phyloP scores from a whole-genome alignment of 176 grass and related monocot genomes.

The Rhynchospora pubera region DNA sequence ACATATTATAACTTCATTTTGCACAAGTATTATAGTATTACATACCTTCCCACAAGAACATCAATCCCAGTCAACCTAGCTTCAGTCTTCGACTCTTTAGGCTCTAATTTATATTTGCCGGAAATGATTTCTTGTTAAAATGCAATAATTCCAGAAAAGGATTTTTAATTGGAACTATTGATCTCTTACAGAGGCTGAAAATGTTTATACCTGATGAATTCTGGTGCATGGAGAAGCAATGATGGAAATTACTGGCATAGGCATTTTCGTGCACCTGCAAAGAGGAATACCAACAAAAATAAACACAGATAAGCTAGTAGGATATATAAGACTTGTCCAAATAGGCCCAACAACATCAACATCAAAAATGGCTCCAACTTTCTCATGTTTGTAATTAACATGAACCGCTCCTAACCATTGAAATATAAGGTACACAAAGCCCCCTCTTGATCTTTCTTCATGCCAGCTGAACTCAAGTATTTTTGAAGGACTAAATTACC shows the following conservation, averaged over 20 bases:
- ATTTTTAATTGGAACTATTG: not conserved
- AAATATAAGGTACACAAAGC: not conserved
- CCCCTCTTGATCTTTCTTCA: too few relatives aligned
- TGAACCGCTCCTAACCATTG: not conserved
- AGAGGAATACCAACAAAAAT: not conserved
- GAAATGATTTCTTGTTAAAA: constrained; percentile 24
- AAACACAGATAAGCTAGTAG: not conserved
- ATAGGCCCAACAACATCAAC: not conserved
- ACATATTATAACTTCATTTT: constrained; percentile 6
- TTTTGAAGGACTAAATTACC: too few relatives aligned
- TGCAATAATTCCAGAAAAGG: not conserved
- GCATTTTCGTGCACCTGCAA: constrained; percentile 93
- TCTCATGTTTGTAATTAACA: not conserved
- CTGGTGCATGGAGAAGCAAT: constrained; percentile 59
- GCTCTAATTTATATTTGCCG: constrained; percentile 34
- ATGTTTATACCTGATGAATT: constrained; percentile 61
- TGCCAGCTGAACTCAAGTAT: too few relatives aligned
- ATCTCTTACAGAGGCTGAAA: not conserved
- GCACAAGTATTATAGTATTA: constrained; percentile 10
- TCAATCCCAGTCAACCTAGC: constrained; percentile 67
- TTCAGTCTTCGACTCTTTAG: constrained; percentile 43
- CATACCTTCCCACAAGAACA: constrained; percentile 67
- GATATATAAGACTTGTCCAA: not conserved
- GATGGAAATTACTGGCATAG: constrained; percentile 83
- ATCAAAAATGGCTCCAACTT: not conserved